Conservation (phyloP, 2,329 filamentous ascomycete species). For the Daldinia sp. region DNA sequence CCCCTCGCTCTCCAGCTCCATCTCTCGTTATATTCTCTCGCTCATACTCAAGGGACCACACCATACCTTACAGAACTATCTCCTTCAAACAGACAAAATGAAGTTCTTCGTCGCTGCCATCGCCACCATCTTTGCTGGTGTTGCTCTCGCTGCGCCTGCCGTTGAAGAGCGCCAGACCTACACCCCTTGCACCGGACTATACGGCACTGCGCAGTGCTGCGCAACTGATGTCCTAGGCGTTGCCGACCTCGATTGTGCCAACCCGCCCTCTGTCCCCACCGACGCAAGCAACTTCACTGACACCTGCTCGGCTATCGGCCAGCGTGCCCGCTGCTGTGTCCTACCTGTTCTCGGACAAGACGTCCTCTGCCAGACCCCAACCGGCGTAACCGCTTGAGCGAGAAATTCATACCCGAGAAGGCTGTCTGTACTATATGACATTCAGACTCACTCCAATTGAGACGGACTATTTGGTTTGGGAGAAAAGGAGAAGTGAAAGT, state of each 20-base stretch:
- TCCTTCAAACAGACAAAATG: slow-evolving; percentile 32
- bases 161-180: slow-evolving; percentile 41
- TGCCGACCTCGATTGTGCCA: slow-evolving; percentile 57
- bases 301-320: slow-evolving; percentile 53
- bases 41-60: background rate
- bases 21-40: slow-evolving; percentile 8
- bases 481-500: background rate
- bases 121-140: slow-evolving; percentile 35
- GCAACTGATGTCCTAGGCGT: slow-evolving; percentile 64
- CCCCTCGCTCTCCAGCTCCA: slow-evolving; percentile 4
- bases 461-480: background rate
- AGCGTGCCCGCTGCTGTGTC: slow-evolving; percentile 61
- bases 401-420: background rate
- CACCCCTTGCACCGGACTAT: slow-evolving; percentile 53
- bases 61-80: too few species aligned
- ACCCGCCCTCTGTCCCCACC: slow-evolving; percentile 53
- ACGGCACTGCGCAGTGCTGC: slow-evolving; percentile 64
- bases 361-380: slow-evolving; percentile 47
- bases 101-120: slow-evolving; percentile 33
- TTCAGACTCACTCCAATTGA: background rate
- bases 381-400: slow-evolving; percentile 31
- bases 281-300: slow-evolving; percentile 54
- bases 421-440: background rate
- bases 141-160: slow-evolving; percentile 34
- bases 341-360: slow-evolving; percentile 53